Conservation (phyloP, 345 rosid genomes). For the Lenwebbia sp. region DNA sequence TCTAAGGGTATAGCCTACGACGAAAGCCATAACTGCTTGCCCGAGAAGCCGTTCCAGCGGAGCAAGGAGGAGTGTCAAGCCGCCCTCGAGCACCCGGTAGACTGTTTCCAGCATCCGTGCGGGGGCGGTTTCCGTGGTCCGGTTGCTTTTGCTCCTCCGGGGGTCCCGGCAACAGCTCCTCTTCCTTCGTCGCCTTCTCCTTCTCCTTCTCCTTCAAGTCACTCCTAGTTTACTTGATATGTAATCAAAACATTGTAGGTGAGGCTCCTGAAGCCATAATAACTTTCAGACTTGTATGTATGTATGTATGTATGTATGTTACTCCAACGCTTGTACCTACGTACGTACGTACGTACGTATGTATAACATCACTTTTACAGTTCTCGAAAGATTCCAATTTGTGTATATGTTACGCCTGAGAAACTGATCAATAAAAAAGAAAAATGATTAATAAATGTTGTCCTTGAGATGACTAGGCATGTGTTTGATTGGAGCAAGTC, state of each 20-base stretch:
- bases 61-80: constrained; percentile 46
- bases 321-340: not conserved
- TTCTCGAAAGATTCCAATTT: not conserved
- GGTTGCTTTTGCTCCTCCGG: constrained; percentile 7
- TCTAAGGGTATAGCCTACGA: constrained; percentile 42
- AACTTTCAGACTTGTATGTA: not conserved
- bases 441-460: not conserved
- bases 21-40: constrained; percentile 69
- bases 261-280: not conserved
- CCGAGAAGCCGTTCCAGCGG: constrained; percentile 61
- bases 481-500: not conserved
- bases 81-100: constrained; percentile 55
- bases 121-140: not conserved
- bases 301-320: not conserved
- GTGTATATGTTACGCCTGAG: not conserved
- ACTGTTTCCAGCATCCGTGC: constrained; percentile 47
- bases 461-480: not conserved
- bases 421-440: not conserved
- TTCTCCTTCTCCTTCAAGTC: constrained; percentile 4
- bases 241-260: too few species aligned
- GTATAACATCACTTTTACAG: not conserved
- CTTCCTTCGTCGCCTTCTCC: constrained; percentile 13
- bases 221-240: not conserved
- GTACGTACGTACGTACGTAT: not conserved
- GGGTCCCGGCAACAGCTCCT: constrained; percentile 20